A percentile compares a stretch with the other conserved stretches of the same genome.
These are phyloP conservation scores for Pleurotus citrinopileatus DNA, from an alignment of 768 basidiomycete genomes.

Conservation along the genomic window DNA sequence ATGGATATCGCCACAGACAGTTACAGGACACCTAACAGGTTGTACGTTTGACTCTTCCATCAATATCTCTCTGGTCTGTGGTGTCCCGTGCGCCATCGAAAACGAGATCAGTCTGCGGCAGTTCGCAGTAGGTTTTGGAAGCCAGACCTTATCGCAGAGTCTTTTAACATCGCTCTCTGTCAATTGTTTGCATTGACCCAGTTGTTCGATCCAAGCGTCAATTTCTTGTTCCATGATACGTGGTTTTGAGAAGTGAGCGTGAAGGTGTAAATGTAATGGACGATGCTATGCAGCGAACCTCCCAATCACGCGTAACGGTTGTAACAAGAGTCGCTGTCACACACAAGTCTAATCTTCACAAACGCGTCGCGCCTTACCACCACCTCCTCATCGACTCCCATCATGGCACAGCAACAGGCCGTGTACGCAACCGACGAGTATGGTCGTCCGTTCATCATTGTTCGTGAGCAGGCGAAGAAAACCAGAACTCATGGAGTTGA, in stretches of 20 bases:
- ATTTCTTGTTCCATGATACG: slow-evolving; percentile 69
- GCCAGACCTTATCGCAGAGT: slow-evolving; percentile 95
- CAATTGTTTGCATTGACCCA: slow-evolving; percentile 96
- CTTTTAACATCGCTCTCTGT: slow-evolving; percentile 94
- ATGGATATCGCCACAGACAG: slow-evolving; percentile 99
- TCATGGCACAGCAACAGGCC: slow-evolving; percentile 53
- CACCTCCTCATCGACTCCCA: slow-evolving; percentile 14
- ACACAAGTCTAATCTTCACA: slow-evolving; percentile 12
- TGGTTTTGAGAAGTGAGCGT: slow-evolving; percentile 27
- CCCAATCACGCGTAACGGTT: slow-evolving; percentile 22
- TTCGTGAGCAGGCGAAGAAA: slow-evolving; percentile 91
- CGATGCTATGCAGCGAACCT: slow-evolving; percentile 32
- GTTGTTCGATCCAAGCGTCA: slow-evolving; percentile 95
- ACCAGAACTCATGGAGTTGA: slow-evolving; percentile 89
- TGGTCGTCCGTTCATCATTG: slow-evolving; percentile 96
- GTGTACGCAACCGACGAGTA: slow-evolving; percentile 92
- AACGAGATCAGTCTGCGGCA: slow-evolving; percentile 14
- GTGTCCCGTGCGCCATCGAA: slow-evolving; percentile 12
- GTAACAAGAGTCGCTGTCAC: neutral
- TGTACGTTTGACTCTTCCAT: slow-evolving; percentile 99
- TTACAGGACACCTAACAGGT: slow-evolving; percentile 97
- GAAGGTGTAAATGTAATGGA: slow-evolving; percentile 24
- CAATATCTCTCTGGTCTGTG: slow-evolving; percentile 93
- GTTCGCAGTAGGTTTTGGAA: slow-evolving; percentile 17
- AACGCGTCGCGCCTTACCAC: slow-evolving; percentile 31